These are phyloP conservation scores for Phanerochaete sordida DNA, from an alignment of 768 basidiomycete genomes.

Conservation along the genomic window DNA sequence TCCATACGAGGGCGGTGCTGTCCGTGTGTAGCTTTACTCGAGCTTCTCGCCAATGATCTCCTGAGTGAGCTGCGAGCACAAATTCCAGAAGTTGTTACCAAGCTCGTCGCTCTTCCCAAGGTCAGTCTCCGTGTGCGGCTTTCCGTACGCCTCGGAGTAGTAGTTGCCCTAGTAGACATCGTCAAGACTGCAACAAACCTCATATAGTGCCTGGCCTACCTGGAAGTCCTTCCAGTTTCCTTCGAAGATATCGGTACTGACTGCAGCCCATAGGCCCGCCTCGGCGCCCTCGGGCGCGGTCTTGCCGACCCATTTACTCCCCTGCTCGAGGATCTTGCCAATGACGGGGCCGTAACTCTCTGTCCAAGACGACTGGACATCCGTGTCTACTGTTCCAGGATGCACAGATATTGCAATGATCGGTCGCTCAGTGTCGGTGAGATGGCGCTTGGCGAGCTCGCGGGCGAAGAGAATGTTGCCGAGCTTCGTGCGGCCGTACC, in stretches of 20 bases:
- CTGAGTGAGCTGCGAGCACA: constrained; percentile 18
- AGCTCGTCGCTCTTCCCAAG: constrained; percentile 18
- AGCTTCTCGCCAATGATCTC: constrained; percentile 25
- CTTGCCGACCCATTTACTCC: constrained; percentile 19
- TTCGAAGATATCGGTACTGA: constrained; percentile 23
- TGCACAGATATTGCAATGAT: constrained; percentile 26
- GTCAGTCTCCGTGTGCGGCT: constrained; percentile 21
- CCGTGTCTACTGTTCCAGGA: constrained; percentile 27
- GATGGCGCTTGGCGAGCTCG: constrained; percentile 21
- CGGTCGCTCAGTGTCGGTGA: constrained; percentile 15
- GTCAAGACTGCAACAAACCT: background rate
- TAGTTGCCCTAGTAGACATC: constrained; percentile 21
- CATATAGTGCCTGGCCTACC: constrained; percentile 11
- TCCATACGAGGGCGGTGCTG: too few species aligned
- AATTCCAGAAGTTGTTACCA: constrained; percentile 21
- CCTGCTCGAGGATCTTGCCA: constrained; percentile 20
- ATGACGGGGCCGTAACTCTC: constrained; percentile 21
- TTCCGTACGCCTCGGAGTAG: constrained; percentile 24
- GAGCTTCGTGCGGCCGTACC: constrained; percentile 26
- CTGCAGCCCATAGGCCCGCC: constrained; percentile 27
- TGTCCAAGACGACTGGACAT: constrained; percentile 22
- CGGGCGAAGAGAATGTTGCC: constrained; percentile 23
- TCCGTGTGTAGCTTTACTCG: constrained; percentile 4
- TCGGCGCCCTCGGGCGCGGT: constrained; percentile 28
- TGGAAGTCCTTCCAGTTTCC: constrained; percentile 26